Evolutionary conservation across 192 early-diverging fungal genomes (phyloP), one percentile per base, ranked within the genome.

Genomic region (Podila verticillata): DNA sequence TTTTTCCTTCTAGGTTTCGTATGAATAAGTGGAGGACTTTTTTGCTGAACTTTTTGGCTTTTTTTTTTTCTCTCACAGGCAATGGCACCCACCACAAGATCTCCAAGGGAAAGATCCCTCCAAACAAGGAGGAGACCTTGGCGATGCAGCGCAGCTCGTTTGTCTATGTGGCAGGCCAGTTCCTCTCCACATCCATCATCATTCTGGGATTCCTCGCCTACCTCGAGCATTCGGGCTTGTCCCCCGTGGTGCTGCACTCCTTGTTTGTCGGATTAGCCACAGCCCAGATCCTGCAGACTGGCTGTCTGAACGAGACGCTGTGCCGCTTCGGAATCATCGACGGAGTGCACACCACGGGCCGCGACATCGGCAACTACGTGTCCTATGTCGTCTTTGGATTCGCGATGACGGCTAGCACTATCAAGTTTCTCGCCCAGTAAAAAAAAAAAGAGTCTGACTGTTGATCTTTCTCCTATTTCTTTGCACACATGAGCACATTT

Each of bases 191-290:
- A 1, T 60, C 72, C 3, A 70, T 70, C 29, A 61, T 80, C 13
- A 60, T 64, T 2, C 39, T 80, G 48, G 58, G 68, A 3, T 61
- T 80, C 5, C 28, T 80, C 2, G 20, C 63, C 15, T 48, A 72
- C 36, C 65, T 80, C 65, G 77, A 80, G 32, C 65, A 63, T 13
- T 29, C 56, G 3, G 70, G 77, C 13, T 72, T 72, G 54, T 51
- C 49, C 0, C 70, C 61, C 7, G 44, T 63, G 1, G 77, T 61
- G 3, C 51, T 80, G 48, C 77, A 80, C 49, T 28, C 61, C 1
- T 61, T 80, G 36, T 72, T 64, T 61, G 24, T 68, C 10, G 70
- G 77, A 1, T 26, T 80, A 0, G 31, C 68, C 15, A 62, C 70
- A 2, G 34, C 70, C 10, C 77, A 72, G 26, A 2, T 72, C 28